These are phyloP conservation scores for Naumovozyma baii DNA, from an alignment of 805 yeast genomes.

Conservation along the genomic window DNA sequence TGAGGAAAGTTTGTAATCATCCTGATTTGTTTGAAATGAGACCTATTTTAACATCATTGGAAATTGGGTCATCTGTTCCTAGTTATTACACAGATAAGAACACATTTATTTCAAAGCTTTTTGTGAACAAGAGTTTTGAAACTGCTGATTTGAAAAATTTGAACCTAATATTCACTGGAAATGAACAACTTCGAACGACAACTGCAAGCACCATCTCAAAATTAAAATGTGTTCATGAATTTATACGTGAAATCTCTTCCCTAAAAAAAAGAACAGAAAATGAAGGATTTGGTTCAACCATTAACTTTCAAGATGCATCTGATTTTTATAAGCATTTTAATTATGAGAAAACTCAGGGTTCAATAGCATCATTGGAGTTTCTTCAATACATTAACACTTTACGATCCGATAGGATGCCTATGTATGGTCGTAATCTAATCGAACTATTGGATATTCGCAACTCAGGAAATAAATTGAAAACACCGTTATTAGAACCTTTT, in stretches of 20 bases:
- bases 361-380: conserved; percentile 47
- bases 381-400: conserved; percentile 52
- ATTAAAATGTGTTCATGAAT: conserved; percentile 39
- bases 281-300: conserved; percentile 5
- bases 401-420: conserved; percentile 56
- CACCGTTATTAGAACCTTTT: conserved; percentile 21
- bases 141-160: conserved; percentile 44
- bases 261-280: conserved; percentile 27
- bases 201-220: conserved; percentile 35
- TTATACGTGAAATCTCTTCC: conserved; percentile 37
- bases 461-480: conserved; percentile 7
- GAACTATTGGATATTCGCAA: conserved; percentile 27
- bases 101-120: conserved; percentile 26
- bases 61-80: conserved; percentile 56
- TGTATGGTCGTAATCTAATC: conserved; percentile 55
- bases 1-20: conserved; percentile 92
- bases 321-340: conserved; percentile 52
- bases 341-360: conserved; percentile 41
- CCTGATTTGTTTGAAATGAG: conserved; percentile 94
- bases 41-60: conserved; percentile 85
- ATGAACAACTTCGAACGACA: conserved; percentile 36
- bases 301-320: conserved; percentile 34
- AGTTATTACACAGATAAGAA: conserved; percentile 39
- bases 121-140: not conserved
- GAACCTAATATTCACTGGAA: conserved; percentile 47